Evolutionary conservation across 495 filamentous ascomycete genomes (phyloP), one percentile per base, ranked within the genome.

Genomic region (Daldinia childiae): DNA sequence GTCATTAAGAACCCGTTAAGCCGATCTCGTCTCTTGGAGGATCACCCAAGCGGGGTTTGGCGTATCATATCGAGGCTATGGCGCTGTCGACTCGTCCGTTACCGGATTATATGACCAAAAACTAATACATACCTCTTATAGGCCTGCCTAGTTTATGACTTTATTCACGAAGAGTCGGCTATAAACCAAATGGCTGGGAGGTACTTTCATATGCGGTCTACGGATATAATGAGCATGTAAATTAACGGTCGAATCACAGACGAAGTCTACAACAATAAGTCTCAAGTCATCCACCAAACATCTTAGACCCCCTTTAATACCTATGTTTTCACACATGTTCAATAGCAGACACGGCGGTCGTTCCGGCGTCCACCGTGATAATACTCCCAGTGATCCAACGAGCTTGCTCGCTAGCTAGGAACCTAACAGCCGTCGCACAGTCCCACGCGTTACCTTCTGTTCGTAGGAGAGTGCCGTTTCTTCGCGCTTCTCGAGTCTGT

Each of bases 391-490:
- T 86, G 54, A 87, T 82, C 82, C 83, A 86, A 17, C 82, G 76
- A 11, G 83, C 78, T 58, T 87, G 78, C 50, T 83, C 81, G 1
- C 80, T 77, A 4, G 82, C 82, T 7, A 87, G 75, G 61, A 86
- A 87, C 0, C 76, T 74, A 0, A 78, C 74, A 0, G 77, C 77
- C 15, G 67, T 72, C 6, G 78, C 78, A n/a, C 64, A 73, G 36
- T 88, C 86, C 85, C 86, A 88, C 5, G 77, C 87, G 66, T 80
- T 87, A 0, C 86, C 86, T 57, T 89, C 86, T 6, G 82, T 86
- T 0, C 77, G 77, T n/a, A 88, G 71, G 34, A 89, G 74, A 72
- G 84, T 88, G 39, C 83, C 70, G 38, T 80, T 79, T 32, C 77
- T 81, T 30, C 87, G 73, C 21, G 83, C 80, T 41, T 82, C 78